Conservation (phyloP, 1,139 yeast genomes). For the Wickerhamomyces sp. region DNA sequence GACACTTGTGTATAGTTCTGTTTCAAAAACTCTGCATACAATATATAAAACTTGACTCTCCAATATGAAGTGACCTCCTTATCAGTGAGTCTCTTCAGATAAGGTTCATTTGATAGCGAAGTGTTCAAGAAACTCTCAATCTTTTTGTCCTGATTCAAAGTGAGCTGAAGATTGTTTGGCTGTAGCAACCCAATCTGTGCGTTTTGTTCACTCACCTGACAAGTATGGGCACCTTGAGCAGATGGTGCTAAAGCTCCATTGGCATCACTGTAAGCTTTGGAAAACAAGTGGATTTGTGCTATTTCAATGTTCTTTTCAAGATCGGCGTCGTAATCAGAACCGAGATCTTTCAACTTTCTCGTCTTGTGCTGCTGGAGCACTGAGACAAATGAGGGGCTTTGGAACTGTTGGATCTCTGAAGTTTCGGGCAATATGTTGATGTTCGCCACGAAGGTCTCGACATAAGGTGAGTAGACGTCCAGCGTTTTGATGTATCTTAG, state of each 20-base stretch:
- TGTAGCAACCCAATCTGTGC: slow-evolving; percentile 19
- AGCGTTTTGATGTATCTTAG: slow-evolving; percentile 8
- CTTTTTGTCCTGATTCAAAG: slow-evolving; percentile 20
- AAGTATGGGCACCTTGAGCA: slow-evolving; percentile 10
- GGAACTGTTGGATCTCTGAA: slow-evolving; percentile 6
- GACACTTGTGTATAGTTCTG: slow-evolving; percentile 15
- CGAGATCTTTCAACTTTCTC: slow-evolving; percentile 9
- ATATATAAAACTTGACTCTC: slow-evolving; percentile 18
- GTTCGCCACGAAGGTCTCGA: slow-evolving; percentile 7
- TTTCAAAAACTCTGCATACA: slow-evolving; percentile 18
- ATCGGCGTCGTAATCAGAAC: slow-evolving; percentile 20
- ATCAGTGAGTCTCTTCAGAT: slow-evolving; percentile 18
- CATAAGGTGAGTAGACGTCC: slow-evolving; percentile 11
- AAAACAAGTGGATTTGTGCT: slow-evolving; percentile 14
- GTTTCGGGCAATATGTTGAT: neutral
- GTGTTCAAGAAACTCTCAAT: slow-evolving; percentile 18
- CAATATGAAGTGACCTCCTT: slow-evolving; percentile 19
- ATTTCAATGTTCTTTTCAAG: slow-evolving; percentile 10
- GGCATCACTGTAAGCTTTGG: slow-evolving; percentile 18
- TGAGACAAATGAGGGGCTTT: slow-evolving; percentile 1
- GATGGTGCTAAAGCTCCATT: slow-evolving; percentile 14
- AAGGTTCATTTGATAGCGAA: slow-evolving; percentile 19
- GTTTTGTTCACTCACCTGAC: slow-evolving; percentile 15
- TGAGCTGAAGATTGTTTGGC: slow-evolving; percentile 11
- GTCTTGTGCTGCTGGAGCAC: slow-evolving; percentile 9